Percentiles rank a stretch among this genome's conserved stretches.
Evolutionary conservation across 2,329 filamentous ascomycete genomes (phyloP).

Genomic region (Xylaria sp.): DNA sequence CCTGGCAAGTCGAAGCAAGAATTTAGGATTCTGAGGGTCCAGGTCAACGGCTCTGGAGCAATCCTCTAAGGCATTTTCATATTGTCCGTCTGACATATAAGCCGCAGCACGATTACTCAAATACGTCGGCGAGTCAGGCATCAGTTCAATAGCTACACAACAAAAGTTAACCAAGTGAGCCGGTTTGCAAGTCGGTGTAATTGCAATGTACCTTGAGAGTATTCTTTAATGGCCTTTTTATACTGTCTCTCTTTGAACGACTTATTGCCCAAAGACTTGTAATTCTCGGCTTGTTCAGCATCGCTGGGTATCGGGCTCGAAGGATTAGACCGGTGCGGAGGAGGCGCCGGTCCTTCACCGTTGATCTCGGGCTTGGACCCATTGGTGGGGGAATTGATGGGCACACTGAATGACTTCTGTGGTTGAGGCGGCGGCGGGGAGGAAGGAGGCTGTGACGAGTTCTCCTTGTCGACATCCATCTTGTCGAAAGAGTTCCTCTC

Average conservation of each 20-base stretch:
- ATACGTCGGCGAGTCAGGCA: conserved; percentile 88
- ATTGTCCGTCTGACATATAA: conserved; percentile 88
- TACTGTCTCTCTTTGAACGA: conserved; percentile 97
- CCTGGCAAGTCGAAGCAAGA: conserved; percentile 85
- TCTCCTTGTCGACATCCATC: conserved; percentile 82
- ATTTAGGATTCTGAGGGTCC: conserved; percentile 88
- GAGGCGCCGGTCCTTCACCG: conserved; percentile 70
- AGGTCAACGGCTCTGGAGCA: conserved; percentile 83
- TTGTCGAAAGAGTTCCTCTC: conserved; percentile 64
- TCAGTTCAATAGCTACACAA: conserved; percentile 84
- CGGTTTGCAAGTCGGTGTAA: conserved; percentile 11
- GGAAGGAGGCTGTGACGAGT: conserved; percentile 60
- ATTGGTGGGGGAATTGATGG: conserved; percentile 60
- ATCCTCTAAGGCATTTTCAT: conserved; percentile 84
- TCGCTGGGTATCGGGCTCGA: conserved; percentile 66
- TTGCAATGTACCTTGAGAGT: conserved; percentile 80
- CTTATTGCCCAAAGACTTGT: conserved; percentile 93
- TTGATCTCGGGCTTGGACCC: conserved; percentile 55
- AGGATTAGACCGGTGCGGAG: conserved; percentile 75
- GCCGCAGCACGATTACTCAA: conserved; percentile 95
- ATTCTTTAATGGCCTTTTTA: conserved; percentile 86
- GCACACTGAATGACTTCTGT: conserved; percentile 56
- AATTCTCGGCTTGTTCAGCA: conserved; percentile 84
- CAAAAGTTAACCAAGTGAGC: conserved; percentile 37
- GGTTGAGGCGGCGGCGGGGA: conserved; percentile 64